Evolutionary conservation across 495 filamentous ascomycete genomes (phyloP).

Genomic region (Neurospora sp.): DNA sequence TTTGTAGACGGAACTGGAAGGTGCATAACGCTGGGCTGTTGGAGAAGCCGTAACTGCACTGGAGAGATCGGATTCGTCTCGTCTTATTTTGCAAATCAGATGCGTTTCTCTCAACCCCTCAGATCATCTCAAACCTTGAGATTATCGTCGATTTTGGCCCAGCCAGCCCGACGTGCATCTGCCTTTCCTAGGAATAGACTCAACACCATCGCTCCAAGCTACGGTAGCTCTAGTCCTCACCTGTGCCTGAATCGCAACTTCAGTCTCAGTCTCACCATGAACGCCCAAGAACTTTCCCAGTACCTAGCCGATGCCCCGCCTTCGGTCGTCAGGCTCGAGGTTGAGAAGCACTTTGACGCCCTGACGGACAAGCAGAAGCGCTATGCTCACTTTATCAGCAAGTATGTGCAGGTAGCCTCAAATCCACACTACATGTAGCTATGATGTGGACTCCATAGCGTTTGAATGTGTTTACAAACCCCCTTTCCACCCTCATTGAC

Average conservation of each 20-base stretch:
- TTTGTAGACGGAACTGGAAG: neutral
- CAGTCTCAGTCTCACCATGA: conserved; percentile 22
- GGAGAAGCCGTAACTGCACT: neutral
- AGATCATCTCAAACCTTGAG: conserved; percentile 12
- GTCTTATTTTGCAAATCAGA: conserved; percentile 5
- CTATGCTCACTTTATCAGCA: conserved; percentile 89
- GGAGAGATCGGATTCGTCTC: neutral
- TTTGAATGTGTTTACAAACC: neutral
- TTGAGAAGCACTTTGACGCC: conserved; percentile 82
- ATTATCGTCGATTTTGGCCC: neutral
- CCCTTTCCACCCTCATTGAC: neutral
- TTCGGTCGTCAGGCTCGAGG: conserved; percentile 70
- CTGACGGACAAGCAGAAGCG: conserved; percentile 67
- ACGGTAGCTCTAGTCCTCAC: neutral
- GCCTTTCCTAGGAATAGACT: neutral
- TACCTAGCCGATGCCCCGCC: conserved; percentile 89
- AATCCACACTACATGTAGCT: neutral
- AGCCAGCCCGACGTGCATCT: neutral
- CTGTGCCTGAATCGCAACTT: neutral
- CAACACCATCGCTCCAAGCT: conserved; percentile 3
- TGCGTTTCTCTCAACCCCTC: conserved; percentile 13
- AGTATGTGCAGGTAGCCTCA: conserved; percentile 35
- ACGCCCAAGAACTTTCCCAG: conserved; percentile 48
- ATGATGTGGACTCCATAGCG: neutral
- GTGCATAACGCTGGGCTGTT: neutral